phyloP scores from a whole-genome alignment of 805 yeast species.

The Yarrowia hollandica region DNA sequence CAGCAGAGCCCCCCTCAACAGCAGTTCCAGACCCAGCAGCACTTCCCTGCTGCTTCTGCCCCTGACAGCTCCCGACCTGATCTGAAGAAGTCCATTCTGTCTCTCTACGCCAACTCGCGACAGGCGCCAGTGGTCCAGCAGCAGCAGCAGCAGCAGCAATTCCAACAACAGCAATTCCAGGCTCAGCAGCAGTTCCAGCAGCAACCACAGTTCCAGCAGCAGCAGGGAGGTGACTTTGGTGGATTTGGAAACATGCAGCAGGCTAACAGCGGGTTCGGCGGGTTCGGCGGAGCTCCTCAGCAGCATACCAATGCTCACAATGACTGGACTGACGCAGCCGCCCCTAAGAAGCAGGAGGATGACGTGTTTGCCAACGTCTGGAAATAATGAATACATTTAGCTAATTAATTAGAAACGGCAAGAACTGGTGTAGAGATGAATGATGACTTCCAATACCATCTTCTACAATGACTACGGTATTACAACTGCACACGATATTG shows the following conservation, averaged over 20 bases:
- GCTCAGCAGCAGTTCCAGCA: constrained; percentile 20
- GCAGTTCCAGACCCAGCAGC: constrained; percentile 33
- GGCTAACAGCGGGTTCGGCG: constrained; percentile 11
- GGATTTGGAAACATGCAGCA: constrained; percentile 18
- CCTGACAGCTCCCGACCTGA: constrained; percentile 61
- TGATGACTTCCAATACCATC: too few species aligned
- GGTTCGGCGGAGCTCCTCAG: constrained; percentile 19
- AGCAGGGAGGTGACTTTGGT: constrained; percentile 21
- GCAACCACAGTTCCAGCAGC: constrained; percentile 1
- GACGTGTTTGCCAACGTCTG: constrained; percentile 44
- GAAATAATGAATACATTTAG: constrained; percentile 35
- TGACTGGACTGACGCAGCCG: constrained; percentile 23
- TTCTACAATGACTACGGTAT: too few species aligned
- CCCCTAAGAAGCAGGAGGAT: constrained; percentile 37
- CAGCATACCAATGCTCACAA: constrained; percentile 6
- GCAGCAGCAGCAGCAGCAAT: constrained; percentile 26
- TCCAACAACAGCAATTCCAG: constrained; percentile 9
- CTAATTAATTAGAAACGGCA: too few species aligned
- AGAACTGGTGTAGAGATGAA: too few species aligned
- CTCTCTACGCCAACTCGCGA: constrained; percentile 62
- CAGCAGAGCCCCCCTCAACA: constrained; percentile 30
- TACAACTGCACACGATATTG: too few species aligned
- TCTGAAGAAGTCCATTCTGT: constrained; percentile 85
- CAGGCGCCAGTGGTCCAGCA: constrained; percentile 22
- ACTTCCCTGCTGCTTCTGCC: constrained; percentile 33